A percentile compares a stretch with the other conserved stretches of the same genome.
Evolutionary conservation across 345 rosid genomes (phyloP).

Genomic region (Murraya paniculata): DNA sequence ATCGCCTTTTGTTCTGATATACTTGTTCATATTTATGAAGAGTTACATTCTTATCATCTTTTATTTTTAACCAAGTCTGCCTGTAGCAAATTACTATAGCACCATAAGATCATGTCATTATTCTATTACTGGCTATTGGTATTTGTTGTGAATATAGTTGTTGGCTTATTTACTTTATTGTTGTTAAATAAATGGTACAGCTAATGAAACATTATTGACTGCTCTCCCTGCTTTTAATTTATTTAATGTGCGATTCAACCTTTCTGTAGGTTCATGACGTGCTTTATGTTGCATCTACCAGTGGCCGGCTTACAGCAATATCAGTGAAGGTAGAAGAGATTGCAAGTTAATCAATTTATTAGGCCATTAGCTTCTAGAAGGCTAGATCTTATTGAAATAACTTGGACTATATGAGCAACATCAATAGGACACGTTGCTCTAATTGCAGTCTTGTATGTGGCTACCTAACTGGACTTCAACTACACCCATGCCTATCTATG

Average conservation of each 20-base stretch:
- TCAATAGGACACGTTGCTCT: not conserved
- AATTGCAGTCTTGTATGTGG: not conserved
- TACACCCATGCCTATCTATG: not conserved
- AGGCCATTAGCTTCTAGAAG: not conserved
- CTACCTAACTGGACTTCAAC: not conserved
- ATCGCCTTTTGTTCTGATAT: not conserved
- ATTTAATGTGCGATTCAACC: slow-evolving; percentile 6
- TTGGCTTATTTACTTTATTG: not conserved
- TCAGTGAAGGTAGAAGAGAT: slow-evolving; percentile 58
- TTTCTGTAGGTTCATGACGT: slow-evolving; percentile 36
- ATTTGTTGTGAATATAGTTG: not conserved
- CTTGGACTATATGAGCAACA: not conserved
- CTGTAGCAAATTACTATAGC: not conserved
- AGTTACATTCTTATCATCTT: not conserved
- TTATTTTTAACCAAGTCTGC: not conserved
- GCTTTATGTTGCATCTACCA: slow-evolving; percentile 81
- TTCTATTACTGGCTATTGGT: not conserved
- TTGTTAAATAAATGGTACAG: not conserved
- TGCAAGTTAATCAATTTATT: not conserved
- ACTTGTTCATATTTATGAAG: not conserved
- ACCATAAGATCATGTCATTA: not conserved
- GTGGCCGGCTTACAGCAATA: slow-evolving; percentile 76
- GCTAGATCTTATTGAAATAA: not conserved
- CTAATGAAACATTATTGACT: slow-evolving; percentile 1
- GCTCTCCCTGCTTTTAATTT: slow-evolving; percentile 7